phyloP scores from a whole-genome alignment of 208 protist genomes.

The Acanthamoeba culbertsoni region DNA sequence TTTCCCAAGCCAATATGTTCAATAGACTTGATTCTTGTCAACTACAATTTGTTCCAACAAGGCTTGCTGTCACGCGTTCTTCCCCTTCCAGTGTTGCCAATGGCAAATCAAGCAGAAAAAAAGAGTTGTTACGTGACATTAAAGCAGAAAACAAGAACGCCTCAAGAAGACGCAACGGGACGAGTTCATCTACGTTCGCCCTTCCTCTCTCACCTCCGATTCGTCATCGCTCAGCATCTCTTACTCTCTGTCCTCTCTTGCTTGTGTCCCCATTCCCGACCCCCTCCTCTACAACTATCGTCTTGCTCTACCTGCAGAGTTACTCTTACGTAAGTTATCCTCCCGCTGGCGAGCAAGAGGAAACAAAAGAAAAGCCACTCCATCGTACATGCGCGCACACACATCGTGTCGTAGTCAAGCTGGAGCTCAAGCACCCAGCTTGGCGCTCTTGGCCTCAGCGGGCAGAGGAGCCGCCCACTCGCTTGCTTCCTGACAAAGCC shows the following conservation, averaged over 20 bases:
- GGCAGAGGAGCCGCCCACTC: slow-evolving; percentile 6
- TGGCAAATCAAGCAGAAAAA: too few relatives aligned
- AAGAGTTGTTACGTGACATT: too few relatives aligned
- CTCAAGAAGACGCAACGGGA: too few relatives aligned
- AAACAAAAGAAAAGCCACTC: background rate
- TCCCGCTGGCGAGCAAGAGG: background rate
- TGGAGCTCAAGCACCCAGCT: background rate
- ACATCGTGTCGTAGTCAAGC: background rate
- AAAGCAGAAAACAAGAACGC: too few relatives aligned
- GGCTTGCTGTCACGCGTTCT: too few relatives aligned
- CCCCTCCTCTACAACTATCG: background rate
- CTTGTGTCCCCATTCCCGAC: background rate
- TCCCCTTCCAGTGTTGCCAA: too few relatives aligned
- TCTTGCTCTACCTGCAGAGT: background rate
- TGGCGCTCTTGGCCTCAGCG: background rate
- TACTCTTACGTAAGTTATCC: background rate
- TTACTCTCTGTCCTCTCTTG: background rate
- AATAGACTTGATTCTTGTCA: too few relatives aligned
- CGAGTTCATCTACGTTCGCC: too few relatives aligned
- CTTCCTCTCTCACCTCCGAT: too few relatives aligned
- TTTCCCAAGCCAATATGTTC: too few relatives aligned
- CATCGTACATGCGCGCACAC: background rate
- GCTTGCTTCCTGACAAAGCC: slow-evolving; percentile 31
- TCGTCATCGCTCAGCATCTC: background rate
- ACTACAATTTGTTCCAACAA: too few relatives aligned